A percentile compares a stretch with the other conserved stretches of the same genome.
Evolutionary conservation across 2,329 filamentous ascomycete genomes (phyloP).

Genomic region (Ustilaginoidea virens): DNA sequence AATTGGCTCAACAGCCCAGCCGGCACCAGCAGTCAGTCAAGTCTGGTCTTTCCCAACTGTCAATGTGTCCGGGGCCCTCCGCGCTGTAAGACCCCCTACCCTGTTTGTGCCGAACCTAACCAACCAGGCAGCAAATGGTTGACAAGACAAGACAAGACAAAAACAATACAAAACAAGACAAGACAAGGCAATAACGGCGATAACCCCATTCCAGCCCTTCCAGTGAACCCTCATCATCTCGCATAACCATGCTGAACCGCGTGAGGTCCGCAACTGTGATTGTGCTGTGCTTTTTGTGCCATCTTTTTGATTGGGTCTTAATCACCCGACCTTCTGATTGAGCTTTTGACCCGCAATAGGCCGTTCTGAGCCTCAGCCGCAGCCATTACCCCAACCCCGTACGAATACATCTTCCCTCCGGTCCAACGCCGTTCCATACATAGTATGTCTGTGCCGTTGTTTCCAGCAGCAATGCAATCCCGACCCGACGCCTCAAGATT

Average conservation of each 20-base stretch:
- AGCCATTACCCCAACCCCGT: not conserved
- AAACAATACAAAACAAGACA: no score
- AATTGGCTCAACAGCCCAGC: no score
- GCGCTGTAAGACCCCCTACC: no score
- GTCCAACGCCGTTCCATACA: not conserved
- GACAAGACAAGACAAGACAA: not conserved
- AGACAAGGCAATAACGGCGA: no score
- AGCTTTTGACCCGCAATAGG: not conserved
- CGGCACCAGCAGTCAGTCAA: no score
- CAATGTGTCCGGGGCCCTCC: no score
- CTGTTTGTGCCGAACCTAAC: not conserved
- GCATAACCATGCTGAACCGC: not conserved
- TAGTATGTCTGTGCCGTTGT: slow-evolving; percentile 1
- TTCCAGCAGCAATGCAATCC: not conserved
- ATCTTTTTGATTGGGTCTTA: slow-evolving; percentile 1
- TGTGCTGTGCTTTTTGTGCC: not conserved
- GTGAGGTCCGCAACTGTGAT: not conserved
- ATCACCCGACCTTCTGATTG: not conserved
- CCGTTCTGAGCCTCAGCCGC: not conserved
- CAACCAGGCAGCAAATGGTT: not conserved
- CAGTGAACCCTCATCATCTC: not conserved
- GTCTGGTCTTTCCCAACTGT: no score
- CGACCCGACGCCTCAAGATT: not conserved
- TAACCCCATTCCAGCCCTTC: not conserved
- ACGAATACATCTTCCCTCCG: not conserved